Base-by-base conservation (phyloP, 202 grass and related monocot genomes). In the Carex arenaria region DNA sequence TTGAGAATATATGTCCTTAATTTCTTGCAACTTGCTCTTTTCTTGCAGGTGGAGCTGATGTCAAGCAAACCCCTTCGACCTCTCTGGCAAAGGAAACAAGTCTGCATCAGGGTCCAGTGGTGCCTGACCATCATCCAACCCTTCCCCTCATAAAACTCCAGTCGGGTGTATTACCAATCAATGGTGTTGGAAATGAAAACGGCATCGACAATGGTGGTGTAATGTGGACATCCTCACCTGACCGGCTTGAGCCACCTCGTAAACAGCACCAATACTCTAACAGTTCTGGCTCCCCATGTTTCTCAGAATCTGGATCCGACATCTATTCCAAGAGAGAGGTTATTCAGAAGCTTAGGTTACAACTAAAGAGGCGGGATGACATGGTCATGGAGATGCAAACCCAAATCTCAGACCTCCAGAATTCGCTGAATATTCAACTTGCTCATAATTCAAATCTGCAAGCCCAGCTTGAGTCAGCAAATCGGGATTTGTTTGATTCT, bases 361-460 rank as follows among this genome's bases (percentile, higher is more conserved):
- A 94, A 64, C 90, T 97, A 14, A 97, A 88, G 78, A 89, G 72
- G 72, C 88, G 91, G 47, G 91, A 97, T 60, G 90, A 94, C 64
- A 94, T 94, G 88, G 91, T 94, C 84, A 88, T 90, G 91, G 91
- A 97, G 81, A 97, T 94, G 91, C 91, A 97, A 84, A 67, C 85
- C 67, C 90, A 91, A 80, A 94, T 97, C 3, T 80, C 70, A 3
- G 90, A 91, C 72, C 88, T 97, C 17, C 91, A 97, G 63, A 90
- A 86, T 81, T 92, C 92, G 79, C 61, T 94, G 17, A 81, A 69
- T 76, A 83, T 89, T 76, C 88, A 94, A 82, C 67, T 85, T 63
- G 87, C 85, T 3, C 86, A 90, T 26, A 89, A 86, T 2, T 40
- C 74, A 20, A 89, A 86, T 67, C 65, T 92, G 85, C 89, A 92